phyloP scores from a whole-genome alignment of 345 rosid species.

The Turnera subulata region DNA sequence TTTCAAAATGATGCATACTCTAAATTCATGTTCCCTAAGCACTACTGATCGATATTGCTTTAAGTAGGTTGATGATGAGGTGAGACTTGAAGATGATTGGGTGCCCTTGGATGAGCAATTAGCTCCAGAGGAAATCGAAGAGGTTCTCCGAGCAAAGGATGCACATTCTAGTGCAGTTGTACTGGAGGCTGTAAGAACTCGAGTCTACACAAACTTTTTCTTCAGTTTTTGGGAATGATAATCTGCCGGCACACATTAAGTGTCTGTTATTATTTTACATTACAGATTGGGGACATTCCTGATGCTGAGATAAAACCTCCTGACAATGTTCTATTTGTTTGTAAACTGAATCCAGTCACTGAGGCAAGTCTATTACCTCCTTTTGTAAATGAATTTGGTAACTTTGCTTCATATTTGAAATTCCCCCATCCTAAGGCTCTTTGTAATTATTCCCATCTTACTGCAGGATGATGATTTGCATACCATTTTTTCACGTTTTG shows the following conservation, averaged over 20 bases:
- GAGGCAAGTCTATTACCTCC: constrained; percentile 55
- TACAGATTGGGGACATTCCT: constrained; percentile 67
- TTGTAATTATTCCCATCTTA: constrained; percentile 9
- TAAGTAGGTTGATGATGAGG: constrained; percentile 62
- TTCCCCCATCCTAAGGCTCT: constrained; percentile 5
- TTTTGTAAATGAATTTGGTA: not conserved
- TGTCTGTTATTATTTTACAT: constrained; percentile 10
- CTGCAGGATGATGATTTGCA: constrained; percentile 94
- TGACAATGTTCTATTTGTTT: constrained; percentile 89
- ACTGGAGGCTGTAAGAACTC: constrained; percentile 78
- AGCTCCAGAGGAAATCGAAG: constrained; percentile 62
- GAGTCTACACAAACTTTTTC: not conserved
- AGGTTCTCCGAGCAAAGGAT: constrained; percentile 66
- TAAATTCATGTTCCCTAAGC: not conserved
- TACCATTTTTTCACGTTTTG: constrained; percentile 94
- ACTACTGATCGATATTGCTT: not conserved
- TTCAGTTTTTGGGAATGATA: constrained; percentile 10
- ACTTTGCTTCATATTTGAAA: constrained; percentile 1
- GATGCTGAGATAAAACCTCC: constrained; percentile 92
- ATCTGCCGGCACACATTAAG: constrained; percentile 1
- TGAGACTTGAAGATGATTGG: constrained; percentile 98
- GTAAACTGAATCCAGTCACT: constrained; percentile 96
- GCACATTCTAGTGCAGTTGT: constrained; percentile 96
- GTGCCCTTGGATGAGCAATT: constrained; percentile 90
- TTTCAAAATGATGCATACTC: not conserved